Percentiles rank a stretch among this genome's conserved stretches.
Conservation (phyloP, 768 basidiomycete species). For the Pilatotrama ljubarskyi region DNA sequence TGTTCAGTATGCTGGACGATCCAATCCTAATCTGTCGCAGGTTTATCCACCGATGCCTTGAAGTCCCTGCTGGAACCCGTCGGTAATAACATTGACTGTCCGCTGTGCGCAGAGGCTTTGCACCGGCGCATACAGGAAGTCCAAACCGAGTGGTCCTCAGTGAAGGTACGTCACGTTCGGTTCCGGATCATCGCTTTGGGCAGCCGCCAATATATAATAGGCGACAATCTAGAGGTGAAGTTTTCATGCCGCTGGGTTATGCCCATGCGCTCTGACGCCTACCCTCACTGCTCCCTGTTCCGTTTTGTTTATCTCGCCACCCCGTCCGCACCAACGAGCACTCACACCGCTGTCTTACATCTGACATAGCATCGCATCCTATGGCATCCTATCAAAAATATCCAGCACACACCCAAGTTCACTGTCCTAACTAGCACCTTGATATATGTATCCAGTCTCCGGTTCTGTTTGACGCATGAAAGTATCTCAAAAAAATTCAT, state of each 20-base stretch:
- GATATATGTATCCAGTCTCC: no score
- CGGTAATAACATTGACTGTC: constrained; percentile 62
- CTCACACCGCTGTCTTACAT: no score
- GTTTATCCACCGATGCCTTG: constrained; percentile 65
- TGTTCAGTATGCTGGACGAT: neutral
- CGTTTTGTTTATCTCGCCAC: no score
- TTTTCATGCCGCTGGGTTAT: no score
- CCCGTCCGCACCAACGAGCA: no score
- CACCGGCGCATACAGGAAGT: constrained; percentile 65
- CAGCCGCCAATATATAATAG: neutral
- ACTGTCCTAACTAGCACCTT: no score
- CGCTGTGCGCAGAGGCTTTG: constrained; percentile 58
- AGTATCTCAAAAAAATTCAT: no score
- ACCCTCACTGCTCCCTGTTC: no score
- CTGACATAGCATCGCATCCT: no score
- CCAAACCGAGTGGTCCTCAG: constrained; percentile 72
- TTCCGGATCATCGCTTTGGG: neutral
- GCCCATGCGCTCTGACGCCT: no score
- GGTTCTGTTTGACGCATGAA: no score
- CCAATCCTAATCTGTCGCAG: constrained; percentile 34
- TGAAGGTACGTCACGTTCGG: constrained; percentile 51
- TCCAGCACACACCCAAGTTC: neutral
- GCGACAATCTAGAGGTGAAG: constrained; percentile 2
- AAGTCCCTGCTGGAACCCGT: constrained; percentile 69
- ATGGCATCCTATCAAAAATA: no score